Base-by-base conservation (phyloP, 768 basidiomycete species). In the Mycena floridula region DNA sequence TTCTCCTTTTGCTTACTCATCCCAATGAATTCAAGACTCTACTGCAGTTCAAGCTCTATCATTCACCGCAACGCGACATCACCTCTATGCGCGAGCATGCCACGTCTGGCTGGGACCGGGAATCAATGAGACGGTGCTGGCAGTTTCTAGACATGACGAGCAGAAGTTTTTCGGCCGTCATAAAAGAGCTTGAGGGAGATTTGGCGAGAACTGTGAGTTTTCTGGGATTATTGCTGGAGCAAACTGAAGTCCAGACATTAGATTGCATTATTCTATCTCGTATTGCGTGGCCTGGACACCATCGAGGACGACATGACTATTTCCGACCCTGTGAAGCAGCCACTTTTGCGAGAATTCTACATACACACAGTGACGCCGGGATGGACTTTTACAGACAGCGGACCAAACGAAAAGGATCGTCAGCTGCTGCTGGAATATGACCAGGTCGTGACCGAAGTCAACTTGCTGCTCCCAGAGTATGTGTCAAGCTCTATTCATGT, bases 261-360 rank as follows among this genome's bases (percentile, higher is more conserved):
- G 94, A 84, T 97, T 52, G 91, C 89, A 61, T 65, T 98, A 47
- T 98, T 96, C 65, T 99, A 98, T 65, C 79, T 99, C 35, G 87
- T 93, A 4, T 75, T 98, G 6, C 81, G 95, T 18, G 95, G 82
- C 5, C 71, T 97, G 16, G 95, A 99, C 63, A 99, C 95, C 4
- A 79, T 99, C 51, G 95, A 99, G 63, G 95, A 99, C 63, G 95
- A 99, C 68, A 98, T 97, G 93, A 89, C 92, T 0, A 79, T 99
- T 45, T 75, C 89, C 1, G 89, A 92, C 63, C 68, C 79, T 13
- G 63, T 84, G 54, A 99, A 99, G 60, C 89, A 92, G 43, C 85
- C 89, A 3, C 57, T 97, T 24, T 73, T 99, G 26, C 81, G 89
- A 8, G 65, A 79, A 1, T 93, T 97, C 66, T 84, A 95, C 67